phyloP scores from a whole-genome alignment of 164 flowering plant genomes.

The Nelumbo lutea region DNA sequence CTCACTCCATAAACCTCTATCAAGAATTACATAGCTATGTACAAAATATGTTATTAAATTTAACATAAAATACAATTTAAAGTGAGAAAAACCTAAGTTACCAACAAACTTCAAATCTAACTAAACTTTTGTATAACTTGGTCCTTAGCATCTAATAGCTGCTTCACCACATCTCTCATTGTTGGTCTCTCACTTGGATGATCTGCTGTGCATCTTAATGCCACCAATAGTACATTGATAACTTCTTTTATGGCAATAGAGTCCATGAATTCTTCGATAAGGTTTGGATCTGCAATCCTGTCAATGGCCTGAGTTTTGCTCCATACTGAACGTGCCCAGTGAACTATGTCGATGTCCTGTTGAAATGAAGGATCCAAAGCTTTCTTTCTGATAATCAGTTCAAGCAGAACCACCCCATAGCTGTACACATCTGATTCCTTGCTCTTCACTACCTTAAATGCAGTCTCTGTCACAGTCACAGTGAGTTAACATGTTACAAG shows the following conservation, averaged over 20 bases:
- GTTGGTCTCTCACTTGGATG: constrained; percentile 25
- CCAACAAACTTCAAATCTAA: background rate
- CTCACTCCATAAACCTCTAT: no score
- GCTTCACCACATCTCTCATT: constrained; percentile 40
- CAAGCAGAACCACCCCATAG: constrained; percentile 75
- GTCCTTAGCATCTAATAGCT: constrained; percentile 28
- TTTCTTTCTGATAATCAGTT: constrained; percentile 55
- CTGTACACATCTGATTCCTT: constrained; percentile 41
- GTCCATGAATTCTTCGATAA: constrained; percentile 39
- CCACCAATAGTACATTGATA: constrained; percentile 40
- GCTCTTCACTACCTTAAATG: constrained; percentile 55
- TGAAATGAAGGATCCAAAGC: constrained; percentile 50
- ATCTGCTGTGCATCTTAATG: constrained; percentile 57
- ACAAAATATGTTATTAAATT: no score
- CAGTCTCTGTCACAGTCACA: constrained; percentile 46
- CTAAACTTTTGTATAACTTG: background rate
- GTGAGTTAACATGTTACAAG: no score
- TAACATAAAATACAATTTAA: no score
- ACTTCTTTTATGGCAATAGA: constrained; percentile 41
- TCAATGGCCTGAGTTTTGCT: constrained; percentile 28
- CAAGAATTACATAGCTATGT: no score
- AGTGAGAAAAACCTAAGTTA: no score
- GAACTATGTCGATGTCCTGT: constrained; percentile 43
- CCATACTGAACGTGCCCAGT: constrained; percentile 52
- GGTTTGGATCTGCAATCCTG: constrained; percentile 45